These are phyloP conservation scores for Saccharomyces uvarum DNA, from an alignment of 1,139 yeast genomes.

Conservation along the genomic window DNA sequence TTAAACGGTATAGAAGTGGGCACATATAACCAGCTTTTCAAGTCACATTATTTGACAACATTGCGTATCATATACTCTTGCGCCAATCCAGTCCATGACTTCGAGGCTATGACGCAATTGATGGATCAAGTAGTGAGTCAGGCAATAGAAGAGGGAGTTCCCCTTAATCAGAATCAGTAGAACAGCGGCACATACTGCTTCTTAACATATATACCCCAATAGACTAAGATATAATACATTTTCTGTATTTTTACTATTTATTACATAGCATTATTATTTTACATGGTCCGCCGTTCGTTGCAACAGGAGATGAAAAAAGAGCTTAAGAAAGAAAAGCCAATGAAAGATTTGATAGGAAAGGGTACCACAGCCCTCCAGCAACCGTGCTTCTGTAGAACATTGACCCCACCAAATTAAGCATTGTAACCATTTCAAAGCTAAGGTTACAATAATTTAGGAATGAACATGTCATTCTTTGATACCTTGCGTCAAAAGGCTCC, in stretches of 20 bases:
- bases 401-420: not conserved
- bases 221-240: not conserved
- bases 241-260: not conserved
- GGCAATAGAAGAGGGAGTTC: conserved; percentile 20
- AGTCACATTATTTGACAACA: conserved; percentile 34
- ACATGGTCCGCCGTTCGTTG: not conserved
- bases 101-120: conserved; percentile 30
- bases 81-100: conserved; percentile 33
- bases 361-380: not conserved
- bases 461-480: conserved; percentile 45
- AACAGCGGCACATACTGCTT: not conserved
- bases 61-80: conserved; percentile 30
- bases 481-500: conserved; percentile 43
- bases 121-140: conserved; percentile 19
- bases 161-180: conserved; percentile 3
- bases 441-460: not conserved
- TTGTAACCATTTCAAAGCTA: not conserved
- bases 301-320: not conserved
- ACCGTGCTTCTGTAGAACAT: not conserved
- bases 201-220: not conserved
- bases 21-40: conserved; percentile 32
- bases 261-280: not conserved
- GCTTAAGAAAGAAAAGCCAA: not conserved
- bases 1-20: conserved; percentile 35
- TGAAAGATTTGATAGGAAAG: not conserved